These are phyloP conservation scores for Phytophthora uliginosa DNA, from an alignment of 352 stramenopile species.

Conservation along the genomic window DNA sequence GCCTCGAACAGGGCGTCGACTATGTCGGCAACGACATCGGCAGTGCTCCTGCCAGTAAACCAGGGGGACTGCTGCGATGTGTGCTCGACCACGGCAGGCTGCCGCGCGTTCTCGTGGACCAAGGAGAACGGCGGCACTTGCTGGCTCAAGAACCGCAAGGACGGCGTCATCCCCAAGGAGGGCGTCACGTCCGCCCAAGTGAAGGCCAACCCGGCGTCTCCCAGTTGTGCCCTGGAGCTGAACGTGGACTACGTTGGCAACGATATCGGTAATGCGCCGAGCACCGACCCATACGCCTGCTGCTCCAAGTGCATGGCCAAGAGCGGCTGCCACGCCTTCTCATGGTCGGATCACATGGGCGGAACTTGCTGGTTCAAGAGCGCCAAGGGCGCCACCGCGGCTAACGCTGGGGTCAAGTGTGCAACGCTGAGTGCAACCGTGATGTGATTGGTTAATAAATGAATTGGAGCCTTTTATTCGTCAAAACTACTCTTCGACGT, in stretches of 20 bases:
- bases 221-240: conserved; percentile 40
- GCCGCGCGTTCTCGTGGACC: conserved; percentile 63
- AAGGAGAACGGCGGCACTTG: conserved; percentile 60
- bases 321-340: conserved; percentile 16
- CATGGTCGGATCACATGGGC: neutral
- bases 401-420: neutral
- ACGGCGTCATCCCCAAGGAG: conserved; percentile 8
- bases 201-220: conserved; percentile 23
- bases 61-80: conserved; percentile 32
- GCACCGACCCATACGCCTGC: conserved; percentile 30
- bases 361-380: conserved; percentile 6
- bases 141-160: conserved; percentile 54
- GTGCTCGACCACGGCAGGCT: conserved; percentile 31
- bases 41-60: conserved; percentile 14
- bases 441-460: no score
- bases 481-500: no score
- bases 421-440: no score
- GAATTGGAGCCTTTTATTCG: no score
- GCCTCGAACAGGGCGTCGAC: conserved; percentile 34
- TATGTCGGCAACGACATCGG: conserved; percentile 46
- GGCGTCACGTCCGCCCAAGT: conserved; percentile 30
- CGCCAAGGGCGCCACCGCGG: neutral
- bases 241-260: conserved; percentile 44
- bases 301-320: conserved; percentile 43
- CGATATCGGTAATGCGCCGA: conserved; percentile 28